phyloP scores from a whole-genome alignment of 164 flowering plant species.

The Warburgia ugandensis region DNA sequence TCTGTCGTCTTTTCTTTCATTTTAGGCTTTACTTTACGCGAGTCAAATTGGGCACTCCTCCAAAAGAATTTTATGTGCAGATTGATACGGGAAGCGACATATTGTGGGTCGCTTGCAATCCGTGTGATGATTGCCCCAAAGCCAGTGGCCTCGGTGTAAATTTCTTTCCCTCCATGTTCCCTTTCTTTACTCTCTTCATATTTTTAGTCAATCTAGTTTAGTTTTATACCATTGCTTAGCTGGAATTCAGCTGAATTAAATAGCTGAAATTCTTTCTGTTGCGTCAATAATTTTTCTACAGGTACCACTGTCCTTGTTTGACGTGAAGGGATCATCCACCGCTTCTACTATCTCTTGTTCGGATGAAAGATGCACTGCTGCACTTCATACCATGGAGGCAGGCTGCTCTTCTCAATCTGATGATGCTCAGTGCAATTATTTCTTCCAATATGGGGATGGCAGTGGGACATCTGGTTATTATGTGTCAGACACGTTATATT shows the following conservation, averaged over 20 bases:
- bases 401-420: slow-evolving; percentile 31
- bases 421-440: slow-evolving; percentile 51
- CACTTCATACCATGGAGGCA: slow-evolving; percentile 56
- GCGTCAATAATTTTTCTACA: slow-evolving; percentile 17
- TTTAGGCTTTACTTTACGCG: slow-evolving; percentile 78
- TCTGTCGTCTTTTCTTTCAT: not conserved
- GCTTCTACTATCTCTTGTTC: slow-evolving; percentile 55
- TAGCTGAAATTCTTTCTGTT: not conserved
- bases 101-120: slow-evolving; percentile 75
- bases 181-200: not conserved
- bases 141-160: slow-evolving; percentile 76
- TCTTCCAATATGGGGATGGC: slow-evolving; percentile 93
- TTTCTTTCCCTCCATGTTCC: slow-evolving; percentile 3
- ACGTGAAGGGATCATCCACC: slow-evolving; percentile 62
- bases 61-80: slow-evolving; percentile 79
- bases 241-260: not conserved
- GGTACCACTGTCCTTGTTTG: slow-evolving; percentile 60
- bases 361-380: slow-evolving; percentile 48
- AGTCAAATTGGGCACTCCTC: slow-evolving; percentile 73
- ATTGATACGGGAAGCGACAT: slow-evolving; percentile 98
- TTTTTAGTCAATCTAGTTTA: not conserved
- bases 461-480: slow-evolving; percentile 88
- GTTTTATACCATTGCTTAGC: not conserved
- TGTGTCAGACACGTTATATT: slow-evolving; percentile 57
- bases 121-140: slow-evolving; percentile 77